Evolutionary conservation across 805 yeast species (phyloP).

Genomic region (Candida vartiovaarae): DNA sequence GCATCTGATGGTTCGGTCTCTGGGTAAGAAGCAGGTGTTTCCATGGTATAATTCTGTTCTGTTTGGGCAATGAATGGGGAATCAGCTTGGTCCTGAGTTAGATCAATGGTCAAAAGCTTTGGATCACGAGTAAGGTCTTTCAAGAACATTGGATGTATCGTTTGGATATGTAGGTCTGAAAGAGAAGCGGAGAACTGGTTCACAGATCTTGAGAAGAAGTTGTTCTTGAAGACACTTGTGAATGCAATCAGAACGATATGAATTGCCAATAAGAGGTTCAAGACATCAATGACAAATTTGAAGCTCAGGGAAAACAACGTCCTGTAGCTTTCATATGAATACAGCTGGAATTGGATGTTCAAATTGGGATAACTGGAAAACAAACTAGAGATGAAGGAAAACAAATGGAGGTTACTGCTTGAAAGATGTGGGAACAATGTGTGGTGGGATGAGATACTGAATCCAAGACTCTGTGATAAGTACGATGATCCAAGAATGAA

Average conservation of each 20-base stretch:
- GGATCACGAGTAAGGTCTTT: slow-evolving; percentile 5
- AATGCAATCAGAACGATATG: slow-evolving; percentile 21
- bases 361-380: slow-evolving; percentile 1
- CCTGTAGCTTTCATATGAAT: not conserved
- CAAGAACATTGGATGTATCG: slow-evolving; percentile 1
- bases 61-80: slow-evolving; percentile 1
- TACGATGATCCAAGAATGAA: slow-evolving; percentile 5
- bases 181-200: slow-evolving; percentile 15
- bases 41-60: not conserved
- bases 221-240: slow-evolving; percentile 19
- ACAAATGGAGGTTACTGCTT: slow-evolving; percentile 1
- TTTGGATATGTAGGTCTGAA: not conserved
- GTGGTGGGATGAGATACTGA: slow-evolving; percentile 3
- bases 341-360: slow-evolving; percentile 1
- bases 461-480: slow-evolving; percentile 4
- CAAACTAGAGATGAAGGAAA: not conserved
- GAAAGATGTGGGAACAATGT: slow-evolving; percentile 20
- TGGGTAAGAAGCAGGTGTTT: slow-evolving; percentile 17
- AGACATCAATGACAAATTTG: slow-evolving; percentile 6
- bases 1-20: slow-evolving; percentile 2
- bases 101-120: slow-evolving; percentile 13
- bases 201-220: slow-evolving; percentile 19
- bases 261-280: slow-evolving; percentile 17
- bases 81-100: slow-evolving; percentile 10
- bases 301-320: slow-evolving; percentile 1